These are phyloP conservation scores for Sporobolomyces phaffii DNA, from an alignment of 768 basidiomycete genomes.

Conservation along the genomic window DNA sequence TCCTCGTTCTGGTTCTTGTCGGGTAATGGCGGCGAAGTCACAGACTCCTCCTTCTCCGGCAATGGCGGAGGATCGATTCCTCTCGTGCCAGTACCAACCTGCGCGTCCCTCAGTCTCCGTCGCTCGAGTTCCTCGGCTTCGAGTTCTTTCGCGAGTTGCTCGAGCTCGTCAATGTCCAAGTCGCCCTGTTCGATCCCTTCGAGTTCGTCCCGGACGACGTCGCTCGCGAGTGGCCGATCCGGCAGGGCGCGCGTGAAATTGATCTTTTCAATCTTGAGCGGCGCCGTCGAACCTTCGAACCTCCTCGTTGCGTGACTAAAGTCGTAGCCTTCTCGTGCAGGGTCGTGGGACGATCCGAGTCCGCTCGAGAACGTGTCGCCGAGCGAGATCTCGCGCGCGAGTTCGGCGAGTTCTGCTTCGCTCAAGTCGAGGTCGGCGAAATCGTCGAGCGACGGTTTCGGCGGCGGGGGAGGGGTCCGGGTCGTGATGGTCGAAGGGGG, in stretches of 20 bases:
- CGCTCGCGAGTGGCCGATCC: conserved; percentile 27
- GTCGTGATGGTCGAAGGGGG: neutral
- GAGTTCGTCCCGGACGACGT: conserved; percentile 13
- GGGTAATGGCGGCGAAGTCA: too few relatives aligned
- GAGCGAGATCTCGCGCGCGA: conserved; percentile 7
- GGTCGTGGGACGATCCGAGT: neutral
- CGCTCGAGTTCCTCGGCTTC: conserved; percentile 21
- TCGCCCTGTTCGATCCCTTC: conserved; percentile 22
- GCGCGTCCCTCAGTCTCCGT: conserved; percentile 13
- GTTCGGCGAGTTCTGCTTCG: conserved; percentile 28
- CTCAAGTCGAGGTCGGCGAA: conserved; percentile 32
- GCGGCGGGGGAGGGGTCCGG: neutral
- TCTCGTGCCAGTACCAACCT: neutral
- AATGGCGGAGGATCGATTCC: neutral
- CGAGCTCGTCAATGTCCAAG: conserved; percentile 21
- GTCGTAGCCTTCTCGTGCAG: neutral
- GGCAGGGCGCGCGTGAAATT: conserved; percentile 17
- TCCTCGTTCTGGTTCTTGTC: neutral
- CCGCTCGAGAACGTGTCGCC: conserved; percentile 21
- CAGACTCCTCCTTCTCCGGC: neutral
- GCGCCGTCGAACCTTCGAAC: conserved; percentile 11
- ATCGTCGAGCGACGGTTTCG: conserved; percentile 33
- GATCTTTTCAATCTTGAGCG: conserved; percentile 23
- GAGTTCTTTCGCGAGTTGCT: conserved; percentile 24
- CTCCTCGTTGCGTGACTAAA: conserved; percentile 16